phyloP scores from a whole-genome alignment of 139 green algal genomes.

The Choricystis sp. region DNA sequence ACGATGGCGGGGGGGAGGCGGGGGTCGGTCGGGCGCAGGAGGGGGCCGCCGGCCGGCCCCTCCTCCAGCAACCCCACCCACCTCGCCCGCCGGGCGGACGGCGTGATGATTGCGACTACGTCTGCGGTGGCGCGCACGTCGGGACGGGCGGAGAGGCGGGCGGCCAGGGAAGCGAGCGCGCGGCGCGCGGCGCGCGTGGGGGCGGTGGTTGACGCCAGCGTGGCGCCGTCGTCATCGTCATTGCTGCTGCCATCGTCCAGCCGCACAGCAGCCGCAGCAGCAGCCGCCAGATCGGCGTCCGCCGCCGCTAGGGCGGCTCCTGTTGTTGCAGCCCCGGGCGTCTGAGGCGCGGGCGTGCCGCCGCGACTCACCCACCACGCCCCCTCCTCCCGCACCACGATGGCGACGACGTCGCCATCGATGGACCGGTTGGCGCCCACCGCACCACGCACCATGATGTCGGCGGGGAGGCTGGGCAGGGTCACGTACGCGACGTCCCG shows the following conservation, averaged over 20 bases:
- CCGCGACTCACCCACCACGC: constrained; percentile 20
- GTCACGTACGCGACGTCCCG: constrained; percentile 40
- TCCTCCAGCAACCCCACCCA: constrained; percentile 57
- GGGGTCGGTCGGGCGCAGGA: constrained; percentile 49
- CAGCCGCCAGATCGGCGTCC: background rate
- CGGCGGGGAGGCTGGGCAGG: constrained; percentile 36
- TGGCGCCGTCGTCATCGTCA: constrained; percentile 5
- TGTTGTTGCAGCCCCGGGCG: too few relatives aligned
- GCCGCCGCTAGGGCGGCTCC: constrained; percentile 2
- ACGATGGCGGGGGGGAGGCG: constrained; percentile 36
- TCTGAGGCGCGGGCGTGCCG: too few relatives aligned
- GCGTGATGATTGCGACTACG: constrained; percentile 54
- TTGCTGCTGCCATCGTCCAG: background rate
- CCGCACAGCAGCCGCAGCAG: constrained; percentile 1
- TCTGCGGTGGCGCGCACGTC: constrained; percentile 28
- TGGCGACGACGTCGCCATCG: constrained; percentile 66
- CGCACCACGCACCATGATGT: constrained; percentile 31
- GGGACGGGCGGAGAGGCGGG: background rate
- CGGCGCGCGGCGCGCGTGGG: constrained; percentile 9
- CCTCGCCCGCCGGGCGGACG: constrained; percentile 26
- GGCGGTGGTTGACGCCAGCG: background rate
- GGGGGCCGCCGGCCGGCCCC: constrained; percentile 8
- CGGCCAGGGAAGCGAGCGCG: background rate
- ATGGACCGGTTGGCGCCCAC: constrained; percentile 45
- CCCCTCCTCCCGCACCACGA: constrained; percentile 33